These are phyloP conservation scores for Fraxinus cuspidata DNA, from an alignment of 257 asterid genomes.

Conservation along the genomic window DNA sequence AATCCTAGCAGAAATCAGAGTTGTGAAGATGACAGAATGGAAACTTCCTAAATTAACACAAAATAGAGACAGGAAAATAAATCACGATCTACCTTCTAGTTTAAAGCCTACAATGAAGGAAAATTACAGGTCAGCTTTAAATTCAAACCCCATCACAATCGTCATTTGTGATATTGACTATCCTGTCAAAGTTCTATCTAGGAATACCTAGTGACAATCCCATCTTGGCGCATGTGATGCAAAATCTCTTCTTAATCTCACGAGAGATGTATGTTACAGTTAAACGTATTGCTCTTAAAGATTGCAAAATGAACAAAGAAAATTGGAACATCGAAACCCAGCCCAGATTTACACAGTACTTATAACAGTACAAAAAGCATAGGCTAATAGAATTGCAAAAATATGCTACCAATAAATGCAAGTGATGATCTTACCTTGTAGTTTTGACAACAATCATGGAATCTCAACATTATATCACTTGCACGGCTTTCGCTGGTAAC, in stretches of 20 bases:
- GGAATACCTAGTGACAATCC: constrained; percentile 2
- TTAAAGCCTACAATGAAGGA: not conserved
- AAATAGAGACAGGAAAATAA: not conserved
- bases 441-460: constrained; percentile 96
- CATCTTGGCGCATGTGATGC: not conserved
- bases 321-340: constrained; percentile 1
- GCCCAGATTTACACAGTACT: not conserved
- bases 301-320: not conserved
- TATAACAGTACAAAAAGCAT: not conserved
- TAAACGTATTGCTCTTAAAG: constrained; percentile 7
- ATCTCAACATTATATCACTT: constrained; percentile 83
- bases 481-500: constrained; percentile 96
- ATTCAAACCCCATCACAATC: not conserved
- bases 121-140: not conserved
- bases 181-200: not conserved
- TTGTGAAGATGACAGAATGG: not conserved
- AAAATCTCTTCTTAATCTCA: constrained; percentile 1
- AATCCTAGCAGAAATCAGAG: not conserved
- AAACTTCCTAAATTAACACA: not conserved
- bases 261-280: not conserved
- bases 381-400: constrained; percentile 16
- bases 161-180: not conserved
- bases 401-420: constrained; percentile 15
- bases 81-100: not conserved
- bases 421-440: constrained; percentile 62